Conservation (phyloP, 1,139 yeast genomes). For the Wickerhamiella infanticola region DNA sequence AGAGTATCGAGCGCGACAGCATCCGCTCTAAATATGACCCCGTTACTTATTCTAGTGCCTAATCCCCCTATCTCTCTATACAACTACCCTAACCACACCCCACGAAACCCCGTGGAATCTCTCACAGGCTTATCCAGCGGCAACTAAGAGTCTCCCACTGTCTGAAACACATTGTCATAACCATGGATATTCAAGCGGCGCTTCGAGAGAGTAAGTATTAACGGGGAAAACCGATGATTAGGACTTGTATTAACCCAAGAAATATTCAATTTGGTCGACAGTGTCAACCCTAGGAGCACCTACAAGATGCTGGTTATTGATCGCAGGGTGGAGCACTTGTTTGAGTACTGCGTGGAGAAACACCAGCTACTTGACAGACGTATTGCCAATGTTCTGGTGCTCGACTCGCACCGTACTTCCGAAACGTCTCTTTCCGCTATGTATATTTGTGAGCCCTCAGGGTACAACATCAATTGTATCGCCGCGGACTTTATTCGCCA, state of each 20-base stretch:
- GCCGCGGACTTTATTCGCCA: constrained; percentile 38
- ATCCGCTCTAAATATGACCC: constrained; percentile 61
- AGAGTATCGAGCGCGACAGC: constrained; percentile 51
- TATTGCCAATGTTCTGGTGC: constrained; percentile 31
- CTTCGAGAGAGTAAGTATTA: not conserved
- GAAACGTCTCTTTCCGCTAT: constrained; percentile 42
- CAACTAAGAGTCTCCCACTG: not conserved
- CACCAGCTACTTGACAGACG: constrained; percentile 28
- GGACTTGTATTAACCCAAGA: not conserved
- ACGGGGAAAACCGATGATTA: not conserved
- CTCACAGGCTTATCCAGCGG: not conserved
- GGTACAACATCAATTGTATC: constrained; percentile 41
- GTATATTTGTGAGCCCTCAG: constrained; percentile 41
- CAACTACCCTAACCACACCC: not conserved
- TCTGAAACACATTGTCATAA: not conserved
- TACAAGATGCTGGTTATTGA: constrained; percentile 31
- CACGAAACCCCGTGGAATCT: not conserved
- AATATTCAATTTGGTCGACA: constrained; percentile 17
- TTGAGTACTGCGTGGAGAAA: constrained; percentile 23
- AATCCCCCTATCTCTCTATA: not conserved
- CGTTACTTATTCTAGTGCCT: constrained; percentile 22
- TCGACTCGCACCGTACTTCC: constrained; percentile 37
- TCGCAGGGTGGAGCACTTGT: constrained; percentile 23
- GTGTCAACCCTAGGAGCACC: constrained; percentile 21
- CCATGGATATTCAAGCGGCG: not conserved